These are phyloP conservation scores for Urtica urens DNA, from an alignment of 306 rosid genomes.

Conservation along the genomic window DNA sequence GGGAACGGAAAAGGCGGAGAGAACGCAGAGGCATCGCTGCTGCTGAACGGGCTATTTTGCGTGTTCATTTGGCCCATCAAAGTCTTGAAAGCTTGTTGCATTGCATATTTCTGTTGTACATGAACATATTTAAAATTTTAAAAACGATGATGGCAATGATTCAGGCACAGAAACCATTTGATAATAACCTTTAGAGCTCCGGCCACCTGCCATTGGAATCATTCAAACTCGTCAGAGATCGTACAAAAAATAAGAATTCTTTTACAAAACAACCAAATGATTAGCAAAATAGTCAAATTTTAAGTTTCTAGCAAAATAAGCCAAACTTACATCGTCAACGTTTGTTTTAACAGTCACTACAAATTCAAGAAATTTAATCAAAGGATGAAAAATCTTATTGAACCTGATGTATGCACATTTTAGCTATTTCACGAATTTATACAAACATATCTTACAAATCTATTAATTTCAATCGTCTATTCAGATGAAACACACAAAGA, in stretches of 20 bases:
- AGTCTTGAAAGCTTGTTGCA: conserved; percentile 98
- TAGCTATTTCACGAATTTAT: too few species aligned
- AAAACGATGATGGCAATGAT: conserved; percentile 37
- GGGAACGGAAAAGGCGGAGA: conserved; percentile 80
- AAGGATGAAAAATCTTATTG: too few species aligned
- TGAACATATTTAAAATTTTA: conserved; percentile 3
- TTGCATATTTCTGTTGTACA: conserved; percentile 73
- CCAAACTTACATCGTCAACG: too few species aligned
- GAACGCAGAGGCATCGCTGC: conserved; percentile 42
- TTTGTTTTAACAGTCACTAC: too few species aligned
- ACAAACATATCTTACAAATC: too few species aligned
- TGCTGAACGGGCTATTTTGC: conserved; percentile 48
- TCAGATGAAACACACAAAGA: too few species aligned
- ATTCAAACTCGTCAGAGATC: conserved; percentile 26
- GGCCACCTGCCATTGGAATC: conserved; percentile 54
- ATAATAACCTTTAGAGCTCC: conserved; percentile 58
- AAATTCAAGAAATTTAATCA: too few species aligned
- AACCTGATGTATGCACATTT: too few species aligned
- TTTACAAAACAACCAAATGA: conserved; percentile 19
- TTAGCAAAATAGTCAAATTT: not conserved
- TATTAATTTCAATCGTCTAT: too few species aligned
- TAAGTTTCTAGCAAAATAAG: not conserved
- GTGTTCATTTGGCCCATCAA: conserved; percentile 88
- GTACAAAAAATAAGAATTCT: too few species aligned
- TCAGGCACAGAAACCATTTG: not conserved